These are phyloP conservation scores for Excoecaria agallocha DNA, from an alignment of 345 rosid genomes.

Conservation along the genomic window DNA sequence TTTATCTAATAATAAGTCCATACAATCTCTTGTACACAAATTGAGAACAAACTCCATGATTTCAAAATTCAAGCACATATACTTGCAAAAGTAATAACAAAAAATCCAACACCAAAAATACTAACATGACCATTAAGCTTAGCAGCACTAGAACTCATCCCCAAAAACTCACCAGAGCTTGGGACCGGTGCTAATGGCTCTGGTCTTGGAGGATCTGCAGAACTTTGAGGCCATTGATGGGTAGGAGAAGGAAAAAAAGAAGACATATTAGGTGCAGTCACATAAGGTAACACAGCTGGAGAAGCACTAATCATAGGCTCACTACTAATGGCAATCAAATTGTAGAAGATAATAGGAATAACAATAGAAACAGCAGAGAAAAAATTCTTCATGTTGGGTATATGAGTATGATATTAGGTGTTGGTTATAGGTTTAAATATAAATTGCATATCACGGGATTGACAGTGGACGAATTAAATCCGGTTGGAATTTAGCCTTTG, in stretches of 20 bases:
- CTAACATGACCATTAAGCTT: slow-evolving; percentile 21
- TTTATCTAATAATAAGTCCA: background rate
- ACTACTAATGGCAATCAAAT: slow-evolving; percentile 20
- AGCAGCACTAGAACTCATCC: slow-evolving; percentile 39
- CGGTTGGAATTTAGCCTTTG: background rate
- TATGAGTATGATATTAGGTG: background rate
- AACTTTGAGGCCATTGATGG: slow-evolving; percentile 22
- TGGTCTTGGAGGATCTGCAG: slow-evolving; percentile 41
- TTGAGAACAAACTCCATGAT: background rate
- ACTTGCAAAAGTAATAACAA: slow-evolving; percentile 10
- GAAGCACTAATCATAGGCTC: slow-evolving; percentile 53
- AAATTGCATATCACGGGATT: slow-evolving; percentile 33
- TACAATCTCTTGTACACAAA: background rate
- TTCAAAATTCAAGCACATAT: background rate
- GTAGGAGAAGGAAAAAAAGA: slow-evolving; percentile 61
- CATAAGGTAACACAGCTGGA: slow-evolving; percentile 53
- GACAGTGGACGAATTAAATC: slow-evolving; percentile 18
- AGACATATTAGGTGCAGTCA: slow-evolving; percentile 54
- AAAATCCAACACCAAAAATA: slow-evolving; percentile 25
- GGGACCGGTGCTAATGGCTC: slow-evolving; percentile 45
- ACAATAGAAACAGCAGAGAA: slow-evolving; percentile 23
- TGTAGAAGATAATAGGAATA: slow-evolving; percentile 26
- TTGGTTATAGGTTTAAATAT: background rate
- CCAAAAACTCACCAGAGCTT: slow-evolving; percentile 47
- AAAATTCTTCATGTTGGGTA: slow-evolving; percentile 6